A percentile compares a stretch with the other conserved stretches of the same genome.
Evolutionary conservation across 202 grass and related monocot species (phyloP).

Genomic region (Zizania palustris): DNA sequence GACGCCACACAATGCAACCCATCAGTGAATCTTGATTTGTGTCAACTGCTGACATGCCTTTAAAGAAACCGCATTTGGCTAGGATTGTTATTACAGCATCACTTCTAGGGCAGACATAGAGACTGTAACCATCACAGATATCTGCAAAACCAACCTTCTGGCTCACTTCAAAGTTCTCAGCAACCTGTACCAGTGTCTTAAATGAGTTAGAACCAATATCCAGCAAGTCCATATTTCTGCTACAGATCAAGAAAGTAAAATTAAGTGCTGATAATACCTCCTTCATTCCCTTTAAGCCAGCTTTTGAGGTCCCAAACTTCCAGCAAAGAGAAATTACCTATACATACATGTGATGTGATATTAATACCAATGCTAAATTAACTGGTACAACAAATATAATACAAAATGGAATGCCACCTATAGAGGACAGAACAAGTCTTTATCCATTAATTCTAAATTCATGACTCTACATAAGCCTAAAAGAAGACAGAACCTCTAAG

Average conservation of each 20-base stretch:
- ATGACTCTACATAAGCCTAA: not conserved
- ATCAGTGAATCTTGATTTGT: conserved; percentile 47
- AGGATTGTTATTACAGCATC: conserved; percentile 50
- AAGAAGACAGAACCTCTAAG: not conserved
- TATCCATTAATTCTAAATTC: not conserved
- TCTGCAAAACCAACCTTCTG: conserved; percentile 49
- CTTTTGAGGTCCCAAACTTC: conserved; percentile 46
- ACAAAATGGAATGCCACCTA: not conserved
- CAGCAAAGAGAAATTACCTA: conserved; percentile 48
- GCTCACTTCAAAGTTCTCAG: conserved; percentile 38
- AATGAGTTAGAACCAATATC: not conserved
- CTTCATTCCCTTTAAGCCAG: conserved; percentile 45
- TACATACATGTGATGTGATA: conserved; percentile 6
- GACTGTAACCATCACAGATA: conserved; percentile 40
- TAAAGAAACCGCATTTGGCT: conserved; percentile 53
- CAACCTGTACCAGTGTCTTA: conserved; percentile 26
- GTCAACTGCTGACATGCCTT: conserved; percentile 45
- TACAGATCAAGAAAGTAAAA: conserved; percentile 14
- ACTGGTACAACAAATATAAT: not conserved
- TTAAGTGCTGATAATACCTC: conserved; percentile 33
- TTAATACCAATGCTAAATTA: conserved; percentile 1
- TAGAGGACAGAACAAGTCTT: not conserved
- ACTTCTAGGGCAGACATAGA: conserved; percentile 53
- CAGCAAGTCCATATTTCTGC: not conserved
- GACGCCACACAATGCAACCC: conserved; percentile 50